phyloP scores from a whole-genome alignment of 148 eudicot species.

The Rhododendron griersonianum region DNA sequence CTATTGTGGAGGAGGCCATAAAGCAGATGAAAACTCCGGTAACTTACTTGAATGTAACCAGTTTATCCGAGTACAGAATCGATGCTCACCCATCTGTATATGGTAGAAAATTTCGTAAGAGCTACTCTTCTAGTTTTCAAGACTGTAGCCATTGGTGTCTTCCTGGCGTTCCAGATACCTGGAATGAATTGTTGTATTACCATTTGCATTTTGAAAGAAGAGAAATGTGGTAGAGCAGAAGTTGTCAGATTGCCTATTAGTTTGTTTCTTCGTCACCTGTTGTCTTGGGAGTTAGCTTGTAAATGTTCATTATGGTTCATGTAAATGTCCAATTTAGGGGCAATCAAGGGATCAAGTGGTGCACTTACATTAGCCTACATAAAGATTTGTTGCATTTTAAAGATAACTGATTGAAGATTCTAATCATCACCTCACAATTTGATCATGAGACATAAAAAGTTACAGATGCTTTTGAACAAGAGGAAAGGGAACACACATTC shows the following conservation, averaged over 20 bases:
- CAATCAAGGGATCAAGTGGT: background rate
- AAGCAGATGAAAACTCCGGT: slow-evolving; percentile 65
- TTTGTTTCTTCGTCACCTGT: background rate
- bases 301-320: background rate
- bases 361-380: background rate
- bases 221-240: slow-evolving; percentile 7
- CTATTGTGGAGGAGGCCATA: slow-evolving; percentile 51
- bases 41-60: slow-evolving; percentile 58
- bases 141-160: slow-evolving; percentile 99
- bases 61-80: slow-evolving; percentile 65
- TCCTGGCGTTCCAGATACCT: slow-evolving; percentile 91
- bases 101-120: slow-evolving; percentile 44
- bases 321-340: background rate
- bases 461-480: background rate
- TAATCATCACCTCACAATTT: background rate
- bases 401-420: background rate
- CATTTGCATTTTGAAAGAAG: slow-evolving; percentile 33
- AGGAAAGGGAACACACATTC: background rate
- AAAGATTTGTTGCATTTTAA: background rate
- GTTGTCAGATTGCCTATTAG: background rate
- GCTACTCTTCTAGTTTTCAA: slow-evolving; percentile 37
- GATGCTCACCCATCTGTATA: slow-evolving; percentile 88
- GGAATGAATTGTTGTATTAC: slow-evolving; percentile 80
- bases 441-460: background rate
- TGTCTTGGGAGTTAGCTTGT: background rate